These are phyloP conservation scores for Volvox reticuliferus DNA, from an alignment of 139 green algal species.

Conservation along the genomic window DNA sequence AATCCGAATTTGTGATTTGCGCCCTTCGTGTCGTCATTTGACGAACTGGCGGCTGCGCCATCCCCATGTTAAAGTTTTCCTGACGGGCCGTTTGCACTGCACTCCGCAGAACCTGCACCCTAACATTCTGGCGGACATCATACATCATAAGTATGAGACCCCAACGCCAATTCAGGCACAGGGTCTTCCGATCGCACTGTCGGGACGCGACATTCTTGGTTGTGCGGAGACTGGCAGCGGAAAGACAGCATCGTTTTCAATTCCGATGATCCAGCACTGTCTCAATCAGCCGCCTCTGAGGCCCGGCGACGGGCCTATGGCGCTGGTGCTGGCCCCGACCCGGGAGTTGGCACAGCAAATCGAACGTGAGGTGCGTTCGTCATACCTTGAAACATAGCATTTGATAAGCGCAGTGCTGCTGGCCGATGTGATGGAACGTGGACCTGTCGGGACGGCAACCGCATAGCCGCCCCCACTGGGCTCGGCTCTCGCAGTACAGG, in stretches of 20 bases:
- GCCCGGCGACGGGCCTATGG: conserved; percentile 90
- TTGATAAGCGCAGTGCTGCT: too few species aligned
- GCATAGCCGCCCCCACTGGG: too few species aligned
- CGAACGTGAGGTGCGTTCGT: conserved; percentile 94
- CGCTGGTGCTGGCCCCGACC: conserved; percentile 98
- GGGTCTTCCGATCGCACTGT: conserved; percentile 87
- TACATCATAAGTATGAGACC: conserved; percentile 85
- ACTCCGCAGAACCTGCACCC: conserved; percentile 76
- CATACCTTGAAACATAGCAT: not conserved
- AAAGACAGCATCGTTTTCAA: conserved; percentile 89
- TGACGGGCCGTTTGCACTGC: not conserved
- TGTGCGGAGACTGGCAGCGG: conserved; percentile 93
- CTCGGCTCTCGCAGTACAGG: too few species aligned
- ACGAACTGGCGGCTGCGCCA: too few species aligned
- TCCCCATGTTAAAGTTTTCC: too few species aligned
- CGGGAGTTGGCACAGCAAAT: conserved; percentile 99
- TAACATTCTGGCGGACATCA: conserved; percentile 87
- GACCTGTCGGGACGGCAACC: too few species aligned
- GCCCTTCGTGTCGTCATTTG: too few species aligned
- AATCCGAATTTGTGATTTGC: too few species aligned
- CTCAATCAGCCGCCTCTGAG: conserved; percentile 72
- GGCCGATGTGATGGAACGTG: too few species aligned
- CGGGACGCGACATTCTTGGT: conserved; percentile 88
- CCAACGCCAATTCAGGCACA: conserved; percentile 94
- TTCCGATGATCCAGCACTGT: conserved; percentile 94